phyloP scores from a whole-genome alignment of 148 eudicot genomes.

The Amaranthus cruentus region DNA sequence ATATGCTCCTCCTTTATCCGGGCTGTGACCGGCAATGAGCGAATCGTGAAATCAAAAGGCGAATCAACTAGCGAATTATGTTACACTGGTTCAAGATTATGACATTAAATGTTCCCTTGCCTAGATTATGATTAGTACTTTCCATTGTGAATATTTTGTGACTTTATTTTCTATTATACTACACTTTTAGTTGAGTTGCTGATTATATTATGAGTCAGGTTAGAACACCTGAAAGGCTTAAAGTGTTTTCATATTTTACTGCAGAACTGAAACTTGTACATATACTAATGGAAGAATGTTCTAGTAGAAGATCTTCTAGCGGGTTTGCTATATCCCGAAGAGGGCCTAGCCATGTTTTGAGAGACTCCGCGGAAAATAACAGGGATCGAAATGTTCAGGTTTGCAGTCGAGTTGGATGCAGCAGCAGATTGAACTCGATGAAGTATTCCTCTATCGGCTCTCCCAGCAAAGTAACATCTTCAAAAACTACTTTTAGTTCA shows the following conservation, averaged over 20 bases:
- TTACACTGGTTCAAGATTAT: not conserved
- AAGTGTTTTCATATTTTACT: slow-evolving; percentile 5
- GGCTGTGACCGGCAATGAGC: no score
- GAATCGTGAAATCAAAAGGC: no score
- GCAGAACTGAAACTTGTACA: slow-evolving; percentile 31
- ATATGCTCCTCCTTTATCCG: no score
- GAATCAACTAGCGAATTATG: not conserved
- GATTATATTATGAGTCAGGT: no score
- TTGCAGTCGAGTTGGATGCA: slow-evolving; percentile 80
- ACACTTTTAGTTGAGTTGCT: no score
- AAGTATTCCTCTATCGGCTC: slow-evolving; percentile 37
- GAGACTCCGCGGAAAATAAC: slow-evolving; percentile 40
- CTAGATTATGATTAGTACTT: not conserved
- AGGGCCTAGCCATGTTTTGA: slow-evolving; percentile 34
- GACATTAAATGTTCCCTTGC: not conserved
- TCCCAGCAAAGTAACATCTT: slow-evolving; percentile 44
- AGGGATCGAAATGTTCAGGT: slow-evolving; percentile 44
- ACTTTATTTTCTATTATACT: not conserved
- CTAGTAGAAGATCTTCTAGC: slow-evolving; percentile 46
- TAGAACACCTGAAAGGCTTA: not conserved
- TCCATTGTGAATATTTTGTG: not conserved
- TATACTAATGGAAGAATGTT: slow-evolving; percentile 46
- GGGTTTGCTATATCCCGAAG: slow-evolving; percentile 41
- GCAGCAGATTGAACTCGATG: slow-evolving; percentile 52
- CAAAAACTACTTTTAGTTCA: slow-evolving; percentile 34